Base-by-base conservation (phyloP, 768 basidiomycete species). In the Boletales sp. region DNA sequence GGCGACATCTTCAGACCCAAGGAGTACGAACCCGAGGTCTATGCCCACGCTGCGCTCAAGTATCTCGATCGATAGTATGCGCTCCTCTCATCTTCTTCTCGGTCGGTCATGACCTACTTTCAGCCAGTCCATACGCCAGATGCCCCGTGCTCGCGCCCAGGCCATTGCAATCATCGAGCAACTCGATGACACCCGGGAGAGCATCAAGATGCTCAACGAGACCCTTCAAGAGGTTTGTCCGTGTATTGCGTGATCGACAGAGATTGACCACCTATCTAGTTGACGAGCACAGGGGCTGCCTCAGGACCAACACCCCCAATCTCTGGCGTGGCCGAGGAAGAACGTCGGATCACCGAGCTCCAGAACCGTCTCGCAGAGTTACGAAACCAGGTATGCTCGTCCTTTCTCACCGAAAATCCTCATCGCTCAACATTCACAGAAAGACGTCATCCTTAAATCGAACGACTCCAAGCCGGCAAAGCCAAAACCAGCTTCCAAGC, bases 21-120 rank as follows among this genome's bases (percentile, higher is more conserved):
- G 34, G 82, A 83, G 18, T 70, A 78, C 8, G 83, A 87, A 19
- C 87, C 88, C 7, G 87, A 90, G 63, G 74, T 87, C 13, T 90
- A 88, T 64, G 85, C 82, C 0, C 73, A 81, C 52, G 89, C 89
- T 9, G 87, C 89, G 0, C 62, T 87, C 53, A 88, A 83, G 66
- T 89, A 84, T 58, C 73, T 91, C 47, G 83, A 87, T 62, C 79
- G 82, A 64, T 91, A 87, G 87, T 88, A 60, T 62, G 87, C 73
- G 31, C 43, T 7, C 24, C 36, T 5, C 34, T 5, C 17, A 9
- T 27, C 40, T 14, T 7, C 32, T 47, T 32, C 32, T 48, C 41
- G 17, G 37, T 48, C 40, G 31, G 76, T 35, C 71, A 56, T 68
- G 73, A 52, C 59, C 67, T 29, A 29, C 66, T 45, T 40, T 37